Evolutionary conservation across 108 stramenopile genomes (phyloP), one percentile per base, ranked within the genome.

Genomic region (Conticribra weissflogii): DNA sequence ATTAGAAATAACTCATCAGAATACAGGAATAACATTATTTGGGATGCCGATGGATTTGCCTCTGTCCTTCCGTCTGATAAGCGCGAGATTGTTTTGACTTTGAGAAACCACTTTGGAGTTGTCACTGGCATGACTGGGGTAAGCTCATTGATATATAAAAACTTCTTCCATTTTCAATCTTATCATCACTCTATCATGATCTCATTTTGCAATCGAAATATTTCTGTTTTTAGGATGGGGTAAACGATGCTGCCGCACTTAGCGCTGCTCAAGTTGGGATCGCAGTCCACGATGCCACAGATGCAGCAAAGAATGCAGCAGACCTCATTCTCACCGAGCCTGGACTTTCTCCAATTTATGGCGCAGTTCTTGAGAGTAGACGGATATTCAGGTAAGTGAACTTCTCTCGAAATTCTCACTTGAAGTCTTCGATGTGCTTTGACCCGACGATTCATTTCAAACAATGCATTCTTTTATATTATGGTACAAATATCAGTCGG

Each of bases 101-200:
- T 92, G 44, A 79, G 86, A 56, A 79, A 91, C 49, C 71, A 82
- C 29, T 88, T 76, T 59, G 78, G 85, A 28, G 21, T 85, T 41
- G 87, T 93, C 0, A 89, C 87, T 46, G 92, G 92, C 24, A 96
- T 96, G 96, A 96, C 96, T 16, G 96, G 96, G 21, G n/a, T n/a
- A n/a, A n/a, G n/a, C n/a, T n/a, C n/a, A n/a, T n/a, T n/a, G n/a
- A n/a, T n/a, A n/a, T n/a, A n/a, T n/a, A n/a, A n/a, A n/a, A n/a
- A n/a, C n/a, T n/a, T n/a, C n/a, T n/a, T n/a, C n/a, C n/a, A n/a
- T n/a, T n/a, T n/a, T n/a, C n/a, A n/a, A n/a, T n/a, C n/a, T n/a
- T n/a, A n/a, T n/a, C n/a, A n/a, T n/a, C n/a, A n/a, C n/a, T n/a
- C n/a, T n/a, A n/a, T n/a, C n/a, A n/a, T n/a, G n/a, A n/a, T n/a